phyloP scores from a whole-genome alignment of 192 early-diverging fungal species.

The Ambispora gerdemannii region DNA sequence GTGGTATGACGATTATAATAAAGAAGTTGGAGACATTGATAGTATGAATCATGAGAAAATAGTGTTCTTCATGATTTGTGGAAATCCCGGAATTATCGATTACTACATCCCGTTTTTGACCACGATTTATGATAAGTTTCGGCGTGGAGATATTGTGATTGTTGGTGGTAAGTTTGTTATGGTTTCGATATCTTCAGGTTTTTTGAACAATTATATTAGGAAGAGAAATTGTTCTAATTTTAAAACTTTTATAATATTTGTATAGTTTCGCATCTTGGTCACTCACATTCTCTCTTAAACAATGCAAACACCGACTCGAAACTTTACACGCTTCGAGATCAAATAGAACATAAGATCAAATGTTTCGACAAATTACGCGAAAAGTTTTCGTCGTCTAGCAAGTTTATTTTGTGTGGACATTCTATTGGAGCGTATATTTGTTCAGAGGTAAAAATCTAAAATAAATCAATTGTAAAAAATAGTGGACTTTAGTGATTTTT shows the following conservation, averaged over 20 bases:
- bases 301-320: constrained; percentile 23
- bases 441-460: constrained; percentile 34
- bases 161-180: constrained; percentile 47
- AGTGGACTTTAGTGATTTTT: background rate
- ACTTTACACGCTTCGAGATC: constrained; percentile 55
- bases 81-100: constrained; percentile 79
- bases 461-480: background rate
- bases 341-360: constrained; percentile 65
- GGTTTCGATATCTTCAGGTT: background rate
- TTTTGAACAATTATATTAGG: too few species aligned
- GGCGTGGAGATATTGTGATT: constrained; percentile 50
- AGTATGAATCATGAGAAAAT: constrained; percentile 31
- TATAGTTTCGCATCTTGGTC: constrained; percentile 59
- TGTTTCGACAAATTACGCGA: constrained; percentile 55
- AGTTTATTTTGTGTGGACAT: constrained; percentile 62
- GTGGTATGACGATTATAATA: constrained; percentile 29
- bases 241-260: background rate
- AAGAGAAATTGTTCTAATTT: too few species aligned
- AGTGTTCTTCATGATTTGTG: constrained; percentile 57
- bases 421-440: constrained; percentile 65
- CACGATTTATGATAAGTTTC: constrained; percentile 47
- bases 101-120: constrained; percentile 77
- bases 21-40: background rate
- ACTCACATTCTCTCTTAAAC: constrained; percentile 39
- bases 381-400: constrained; percentile 43